A percentile compares a stretch with the other conserved stretches of the same genome.
Conservation (phyloP, 176 grass and related monocot species). For the Ensete glaucum region DNA sequence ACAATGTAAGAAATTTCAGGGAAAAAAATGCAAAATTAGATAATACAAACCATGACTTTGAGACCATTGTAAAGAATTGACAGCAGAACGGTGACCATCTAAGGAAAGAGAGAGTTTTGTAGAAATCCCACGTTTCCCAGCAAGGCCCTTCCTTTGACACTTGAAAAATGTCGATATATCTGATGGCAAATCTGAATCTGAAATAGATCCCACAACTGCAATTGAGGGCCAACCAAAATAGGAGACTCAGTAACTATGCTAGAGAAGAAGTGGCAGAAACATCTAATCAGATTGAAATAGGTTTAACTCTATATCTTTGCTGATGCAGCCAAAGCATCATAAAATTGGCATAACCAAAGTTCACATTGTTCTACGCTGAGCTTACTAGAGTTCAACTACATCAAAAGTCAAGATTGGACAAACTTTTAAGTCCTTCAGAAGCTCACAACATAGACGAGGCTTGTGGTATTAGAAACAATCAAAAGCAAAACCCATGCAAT, state of each 20-base stretch:
- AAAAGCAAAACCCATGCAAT: too few relatives aligned
- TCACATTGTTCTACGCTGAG: background rate
- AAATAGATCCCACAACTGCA: conserved; percentile 42
- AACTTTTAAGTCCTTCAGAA: too few relatives aligned
- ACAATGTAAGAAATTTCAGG: background rate
- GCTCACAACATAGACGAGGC: too few relatives aligned
- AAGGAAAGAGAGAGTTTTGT: conserved; percentile 44
- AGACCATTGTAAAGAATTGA: conserved; percentile 77
- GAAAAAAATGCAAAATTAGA: background rate
- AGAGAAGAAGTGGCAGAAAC: background rate
- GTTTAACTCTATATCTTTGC: too few relatives aligned
- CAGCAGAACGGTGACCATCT: conserved; percentile 45
- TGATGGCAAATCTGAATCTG: conserved; percentile 38
- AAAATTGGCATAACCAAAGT: background rate
- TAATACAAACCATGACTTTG: conserved; percentile 40
- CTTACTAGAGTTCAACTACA: background rate
- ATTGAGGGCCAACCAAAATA: conserved; percentile 12
- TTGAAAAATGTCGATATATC: conserved; percentile 44
- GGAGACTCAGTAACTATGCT: conserved; percentile 1
- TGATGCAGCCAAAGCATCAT: background rate
- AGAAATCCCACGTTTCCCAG: conserved; percentile 27
- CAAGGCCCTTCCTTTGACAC: conserved; percentile 25
- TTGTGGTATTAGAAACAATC: too few relatives aligned
- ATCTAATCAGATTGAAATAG: background rate
- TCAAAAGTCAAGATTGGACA: too few relatives aligned